Evolutionary conservation across 208 protist genomes (phyloP), one percentile per base, ranked within the genome.

Genomic region (Wallacemonas rigidus): DNA sequence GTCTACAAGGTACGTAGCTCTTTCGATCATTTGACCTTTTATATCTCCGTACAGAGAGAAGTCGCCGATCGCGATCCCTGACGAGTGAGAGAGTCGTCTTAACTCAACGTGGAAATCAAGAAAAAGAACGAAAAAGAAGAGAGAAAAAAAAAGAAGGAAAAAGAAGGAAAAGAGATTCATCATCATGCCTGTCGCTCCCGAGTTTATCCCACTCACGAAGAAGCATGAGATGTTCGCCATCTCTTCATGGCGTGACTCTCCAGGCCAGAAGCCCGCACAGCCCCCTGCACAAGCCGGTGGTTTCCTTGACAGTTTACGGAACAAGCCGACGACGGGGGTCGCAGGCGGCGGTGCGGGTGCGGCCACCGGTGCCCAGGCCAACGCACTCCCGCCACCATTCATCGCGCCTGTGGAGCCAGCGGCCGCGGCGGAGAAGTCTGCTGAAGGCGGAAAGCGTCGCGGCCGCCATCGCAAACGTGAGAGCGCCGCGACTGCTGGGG

Each of bases 201-300:
- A 95, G 53, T 95, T 89, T 75, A 95, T 95, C 71, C 85, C 90
- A 9, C 75, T 95, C 48, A 72, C 79, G 11, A 90, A 91, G 74
- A 71, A 79, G 54, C 91, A 91, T 79, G 84, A 91, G 63, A 86
- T 90, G 78, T 89, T 90, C 39, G 87, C 81, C 45, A 75, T 92
- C 60, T 75, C 73, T 44, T 91, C 82, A 12, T 92, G 90, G 87
- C 87, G 90, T 8, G 87, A 90, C 73, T 87, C 83, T 8, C 84
- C 86, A 11, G 70, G 50, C n/a, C 26, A 74, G 41, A 77, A 73
- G 67, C 40, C 41, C 6, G 55, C 48, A 7, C 63, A 68, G 63
- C 63, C 63, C 17, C 26, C 26, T 26, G 26, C 26, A 26, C 26
- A 26, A 26, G 26, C 26, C 26, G 48, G 63, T 14, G 26, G 4